phyloP scores from a whole-genome alignment of 2,329 filamentous ascomycete genomes.

The Venturiaceae sp. region DNA sequence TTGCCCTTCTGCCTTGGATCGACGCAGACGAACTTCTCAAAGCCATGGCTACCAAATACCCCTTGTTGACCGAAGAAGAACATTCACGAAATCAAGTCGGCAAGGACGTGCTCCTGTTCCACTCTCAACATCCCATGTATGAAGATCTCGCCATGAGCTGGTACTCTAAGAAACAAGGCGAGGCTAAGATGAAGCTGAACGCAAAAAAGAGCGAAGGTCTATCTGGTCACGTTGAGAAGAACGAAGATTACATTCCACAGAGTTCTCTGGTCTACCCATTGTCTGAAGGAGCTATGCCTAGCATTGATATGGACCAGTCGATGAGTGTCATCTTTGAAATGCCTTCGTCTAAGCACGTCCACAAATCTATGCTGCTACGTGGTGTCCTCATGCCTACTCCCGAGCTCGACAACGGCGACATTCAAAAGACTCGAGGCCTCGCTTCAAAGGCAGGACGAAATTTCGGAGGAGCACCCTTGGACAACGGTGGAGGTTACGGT shows the following conservation, averaged over 20 bases:
- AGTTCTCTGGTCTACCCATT: constrained; percentile 72
- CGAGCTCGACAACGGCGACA: constrained; percentile 64
- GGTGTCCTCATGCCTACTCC: constrained; percentile 66
- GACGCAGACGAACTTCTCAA: constrained; percentile 77
- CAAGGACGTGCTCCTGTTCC: constrained; percentile 73
- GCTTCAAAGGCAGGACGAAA: constrained; percentile 56
- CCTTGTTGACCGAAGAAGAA: constrained; percentile 67
- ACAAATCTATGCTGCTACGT: constrained; percentile 90
- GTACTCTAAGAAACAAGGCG: constrained; percentile 79
- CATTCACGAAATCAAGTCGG: constrained; percentile 68
- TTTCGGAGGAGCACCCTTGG: constrained; percentile 58
- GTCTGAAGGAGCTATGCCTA: constrained; percentile 59
- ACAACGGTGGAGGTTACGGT: constrained; percentile 28
- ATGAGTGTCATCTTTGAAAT: constrained; percentile 83
- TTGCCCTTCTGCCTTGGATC: constrained; percentile 90
- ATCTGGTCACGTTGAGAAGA: constrained; percentile 70
- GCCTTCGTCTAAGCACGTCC: constrained; percentile 59
- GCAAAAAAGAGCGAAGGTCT: constrained; percentile 67
- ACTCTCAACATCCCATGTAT: constrained; percentile 76
- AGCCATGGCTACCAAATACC: constrained; percentile 77
- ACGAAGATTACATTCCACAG: constrained; percentile 76
- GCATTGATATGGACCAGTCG: constrained; percentile 76
- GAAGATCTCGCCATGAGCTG: constrained; percentile 76
- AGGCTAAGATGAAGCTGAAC: constrained; percentile 58
- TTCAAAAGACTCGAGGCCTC: constrained; percentile 61